These are phyloP conservation scores for Boletus subluridellus DNA, from an alignment of 1,284 basidiomycete genomes.

Conservation along the genomic window DNA sequence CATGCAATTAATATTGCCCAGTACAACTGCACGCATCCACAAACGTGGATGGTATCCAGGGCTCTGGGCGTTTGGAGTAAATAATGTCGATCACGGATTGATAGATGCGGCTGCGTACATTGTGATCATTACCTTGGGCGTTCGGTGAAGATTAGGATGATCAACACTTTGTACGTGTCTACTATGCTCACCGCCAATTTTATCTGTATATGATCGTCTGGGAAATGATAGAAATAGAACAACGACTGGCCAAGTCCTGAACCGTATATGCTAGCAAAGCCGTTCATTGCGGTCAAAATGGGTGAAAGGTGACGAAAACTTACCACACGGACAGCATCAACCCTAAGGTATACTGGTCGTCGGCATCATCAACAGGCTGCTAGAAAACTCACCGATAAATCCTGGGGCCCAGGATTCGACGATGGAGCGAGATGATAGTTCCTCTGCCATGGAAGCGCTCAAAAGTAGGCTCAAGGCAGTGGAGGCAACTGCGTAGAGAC, in stretches of 20 bases:
- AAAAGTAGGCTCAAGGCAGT: not conserved
- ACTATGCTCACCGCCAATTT: conserved; percentile 2
- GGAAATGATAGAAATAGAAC: conserved; percentile 8
- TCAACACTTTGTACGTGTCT: not conserved
- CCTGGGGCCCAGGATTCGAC: conserved; percentile 3
- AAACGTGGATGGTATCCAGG: conserved; percentile 7
- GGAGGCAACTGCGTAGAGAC: not conserved
- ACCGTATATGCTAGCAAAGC: conserved; percentile 4
- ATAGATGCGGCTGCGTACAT: not conserved
- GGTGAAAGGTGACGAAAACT: not conserved
- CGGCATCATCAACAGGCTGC: not conserved
- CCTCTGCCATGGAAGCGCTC: not conserved
- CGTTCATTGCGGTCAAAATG: not conserved
- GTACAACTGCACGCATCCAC: conserved; percentile 5
- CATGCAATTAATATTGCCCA: conserved; percentile 6
- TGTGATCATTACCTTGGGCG: not conserved
- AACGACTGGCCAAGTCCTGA: conserved; percentile 7
- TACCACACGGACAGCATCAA: conserved; percentile 1
- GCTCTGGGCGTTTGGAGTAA: not conserved
- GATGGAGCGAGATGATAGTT: not conserved
- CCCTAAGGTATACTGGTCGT: not conserved
- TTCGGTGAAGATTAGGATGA: not conserved
- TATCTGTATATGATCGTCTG: not conserved
- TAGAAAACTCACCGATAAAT: conserved; percentile 8
- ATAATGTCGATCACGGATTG: not conserved